These are phyloP conservation scores for Monilinia fructigena DNA, from an alignment of 2,329 filamentous ascomycete species.

Conservation along the genomic window DNA sequence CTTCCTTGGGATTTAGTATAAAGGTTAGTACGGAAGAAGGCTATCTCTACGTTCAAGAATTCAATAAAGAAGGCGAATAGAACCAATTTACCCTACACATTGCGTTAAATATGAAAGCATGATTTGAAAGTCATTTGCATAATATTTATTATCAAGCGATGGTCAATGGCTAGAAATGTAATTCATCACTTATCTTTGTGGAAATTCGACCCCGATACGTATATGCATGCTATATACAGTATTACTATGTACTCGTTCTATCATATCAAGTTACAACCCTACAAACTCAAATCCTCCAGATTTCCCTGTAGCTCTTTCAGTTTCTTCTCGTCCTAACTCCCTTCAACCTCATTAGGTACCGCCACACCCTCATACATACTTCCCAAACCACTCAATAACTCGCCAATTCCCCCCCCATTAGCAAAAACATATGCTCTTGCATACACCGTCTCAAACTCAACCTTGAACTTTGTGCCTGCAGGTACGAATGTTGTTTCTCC, in stretches of 20 bases:
- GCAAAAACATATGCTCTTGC: slow-evolving; percentile 35
- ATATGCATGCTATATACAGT: no score
- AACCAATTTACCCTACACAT: not conserved
- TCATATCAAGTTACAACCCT: not conserved
- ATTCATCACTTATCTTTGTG: no score
- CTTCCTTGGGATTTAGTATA: no score
- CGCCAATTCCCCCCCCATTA: slow-evolving; percentile 35
- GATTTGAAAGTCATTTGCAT: not conserved
- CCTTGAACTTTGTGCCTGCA: slow-evolving; percentile 29
- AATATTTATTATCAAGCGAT: not conserved
- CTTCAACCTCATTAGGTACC: not conserved
- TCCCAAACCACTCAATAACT: slow-evolving; percentile 25
- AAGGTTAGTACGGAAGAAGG: not conserved
- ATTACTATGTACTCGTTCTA: not conserved
- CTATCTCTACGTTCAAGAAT: not conserved
- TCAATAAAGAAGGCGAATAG: not conserved
- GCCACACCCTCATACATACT: not conserved
- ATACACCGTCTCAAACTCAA: slow-evolving; percentile 28
- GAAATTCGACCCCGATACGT: no score
- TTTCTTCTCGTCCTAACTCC: not conserved
- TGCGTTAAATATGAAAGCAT: not conserved
- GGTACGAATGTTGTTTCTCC: slow-evolving; percentile 36
- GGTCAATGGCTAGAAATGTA: not conserved
- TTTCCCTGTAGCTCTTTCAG: not conserved
- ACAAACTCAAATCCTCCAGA: slow-evolving; percentile 6